A percentile compares a stretch with the other conserved stretches of the same genome.
Conservation (phyloP, 2,329 filamentous ascomycete species). For the Fusarium falciforme region DNA sequence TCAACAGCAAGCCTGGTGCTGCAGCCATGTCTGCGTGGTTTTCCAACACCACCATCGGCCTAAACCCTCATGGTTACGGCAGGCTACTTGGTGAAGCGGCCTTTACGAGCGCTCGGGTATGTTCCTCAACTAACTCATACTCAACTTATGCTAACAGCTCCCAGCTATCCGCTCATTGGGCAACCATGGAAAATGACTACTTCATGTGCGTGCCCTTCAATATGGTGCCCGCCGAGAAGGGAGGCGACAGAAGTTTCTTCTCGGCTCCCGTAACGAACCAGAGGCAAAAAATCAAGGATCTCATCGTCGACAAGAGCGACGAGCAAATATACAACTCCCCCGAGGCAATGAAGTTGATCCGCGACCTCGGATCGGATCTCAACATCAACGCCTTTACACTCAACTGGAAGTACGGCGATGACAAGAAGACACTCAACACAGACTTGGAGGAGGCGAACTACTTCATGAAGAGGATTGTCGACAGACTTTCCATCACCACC, state of each 20-base stretch:
- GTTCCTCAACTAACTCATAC: not conserved
- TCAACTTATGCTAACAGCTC: not conserved
- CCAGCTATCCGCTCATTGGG: slow-evolving; percentile 55
- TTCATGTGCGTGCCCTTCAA: slow-evolving; percentile 58
- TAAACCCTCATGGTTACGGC: slow-evolving; percentile 55
- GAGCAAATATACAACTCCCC: slow-evolving; percentile 48
- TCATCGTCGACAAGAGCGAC: slow-evolving; percentile 54
- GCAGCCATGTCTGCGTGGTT: slow-evolving; percentile 58
- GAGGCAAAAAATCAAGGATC: slow-evolving; percentile 51
- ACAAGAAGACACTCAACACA: slow-evolving; percentile 48
- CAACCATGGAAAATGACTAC: slow-evolving; percentile 50
- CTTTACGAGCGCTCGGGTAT: slow-evolving; percentile 56
- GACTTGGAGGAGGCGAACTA: slow-evolving; percentile 62
- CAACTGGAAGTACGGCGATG: slow-evolving; percentile 56
- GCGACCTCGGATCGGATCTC: slow-evolving; percentile 57
- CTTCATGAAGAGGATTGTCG: slow-evolving; percentile 57
- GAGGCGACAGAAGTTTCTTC: slow-evolving; percentile 23
- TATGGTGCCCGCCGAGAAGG: slow-evolving; percentile 51
- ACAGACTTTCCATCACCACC: slow-evolving; percentile 55
- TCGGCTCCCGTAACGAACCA: slow-evolving; percentile 47
- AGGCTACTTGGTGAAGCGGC: slow-evolving; percentile 55
- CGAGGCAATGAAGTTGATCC: slow-evolving; percentile 53
- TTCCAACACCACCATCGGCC: slow-evolving; percentile 56
- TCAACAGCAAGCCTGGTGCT: slow-evolving; percentile 57
- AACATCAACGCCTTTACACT: slow-evolving; percentile 60